Conservation (phyloP, 257 asterid species). For the Solanum corneliomulleri region DNA sequence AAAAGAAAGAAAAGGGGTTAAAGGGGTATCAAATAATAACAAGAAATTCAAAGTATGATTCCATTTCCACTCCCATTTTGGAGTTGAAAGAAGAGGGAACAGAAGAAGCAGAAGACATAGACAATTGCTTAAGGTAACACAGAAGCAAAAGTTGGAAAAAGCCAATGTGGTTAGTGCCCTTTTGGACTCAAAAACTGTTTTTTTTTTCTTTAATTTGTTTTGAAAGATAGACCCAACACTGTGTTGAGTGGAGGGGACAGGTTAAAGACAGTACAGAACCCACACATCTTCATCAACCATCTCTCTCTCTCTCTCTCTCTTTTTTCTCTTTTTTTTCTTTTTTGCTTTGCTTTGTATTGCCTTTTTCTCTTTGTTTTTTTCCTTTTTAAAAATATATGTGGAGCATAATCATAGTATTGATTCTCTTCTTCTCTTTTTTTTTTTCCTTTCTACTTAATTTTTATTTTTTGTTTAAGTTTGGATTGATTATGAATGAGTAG, state of each 20-base stretch:
- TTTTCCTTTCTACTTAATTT: neutral
- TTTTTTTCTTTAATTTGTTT: neutral
- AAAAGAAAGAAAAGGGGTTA: neutral
- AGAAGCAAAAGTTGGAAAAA: constrained; percentile 59
- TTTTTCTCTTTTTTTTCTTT: too few relatives aligned
- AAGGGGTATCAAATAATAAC: constrained; percentile 58
- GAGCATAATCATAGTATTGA: neutral
- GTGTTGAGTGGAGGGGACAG: constrained; percentile 96
- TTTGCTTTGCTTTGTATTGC: neutral
- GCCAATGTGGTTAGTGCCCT: constrained; percentile 56
- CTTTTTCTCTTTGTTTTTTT: constrained; percentile 8
- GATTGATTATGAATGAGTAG: neutral
- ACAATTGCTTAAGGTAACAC: constrained; percentile 64
- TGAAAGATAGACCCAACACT: constrained; percentile 10
- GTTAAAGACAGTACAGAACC: constrained; percentile 90
- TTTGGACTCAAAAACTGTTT: constrained; percentile 39
- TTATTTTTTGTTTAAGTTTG: neutral
- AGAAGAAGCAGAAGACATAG: constrained; percentile 67
- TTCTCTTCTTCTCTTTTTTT: neutral
- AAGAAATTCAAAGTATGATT: constrained; percentile 77
- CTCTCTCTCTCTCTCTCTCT: neutral
- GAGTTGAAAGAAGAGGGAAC: constrained; percentile 53
- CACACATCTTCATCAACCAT: constrained; percentile 44
- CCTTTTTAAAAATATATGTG: neutral
- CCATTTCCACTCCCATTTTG: constrained; percentile 52